Base-by-base conservation (phyloP, 495 filamentous ascomycete species). In the Penicillium longicatenatum region DNA sequence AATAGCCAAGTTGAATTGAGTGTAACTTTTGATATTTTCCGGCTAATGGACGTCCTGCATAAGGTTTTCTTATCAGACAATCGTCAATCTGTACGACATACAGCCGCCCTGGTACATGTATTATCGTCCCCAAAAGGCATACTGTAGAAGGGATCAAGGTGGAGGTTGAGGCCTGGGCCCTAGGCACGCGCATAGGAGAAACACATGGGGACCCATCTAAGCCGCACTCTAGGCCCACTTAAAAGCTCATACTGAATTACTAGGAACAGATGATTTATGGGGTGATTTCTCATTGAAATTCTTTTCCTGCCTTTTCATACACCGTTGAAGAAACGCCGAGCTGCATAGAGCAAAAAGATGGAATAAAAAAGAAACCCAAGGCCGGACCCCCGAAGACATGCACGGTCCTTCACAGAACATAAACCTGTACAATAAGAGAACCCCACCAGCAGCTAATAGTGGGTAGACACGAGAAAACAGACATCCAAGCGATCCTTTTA, bases 361-460 rank as follows among this genome's bases (percentile, higher is more conserved):
- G 64, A 74, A 73, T 64, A 63, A 68, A 68, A 63, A 68, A 62
- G 58, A 66, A 71, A 69, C 73, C 69, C 74, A 65, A 78, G 70
- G 72, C 70, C 72, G 67, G 65, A 78, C 72, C 71, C 67, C 70
- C 69, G 66, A 75, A 73, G 69, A 75, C 69, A 77, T 77, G 72
- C 70, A 68, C 64, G 67, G 72, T 70, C 73, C 64, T 70, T 69
- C 68, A 64, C 68, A 66, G 59, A 75, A 71, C 70, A 68, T 66
- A 67, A 74, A 72, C 72, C 72, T 77, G 69, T 77, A 77, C 75
- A 76, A 70, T 66, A 71, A 68, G 68, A 70, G 67, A 70, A 62
- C 59, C 26, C 64, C 67, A 70, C 68, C 67, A 67, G 67, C 69
- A 72, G 58, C 29, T 46, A 58, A 49, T 21, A 63, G 55, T 43